Base-by-base conservation (phyloP, 1,284 basidiomycete genomes). In the Marasmius sp. region DNA sequence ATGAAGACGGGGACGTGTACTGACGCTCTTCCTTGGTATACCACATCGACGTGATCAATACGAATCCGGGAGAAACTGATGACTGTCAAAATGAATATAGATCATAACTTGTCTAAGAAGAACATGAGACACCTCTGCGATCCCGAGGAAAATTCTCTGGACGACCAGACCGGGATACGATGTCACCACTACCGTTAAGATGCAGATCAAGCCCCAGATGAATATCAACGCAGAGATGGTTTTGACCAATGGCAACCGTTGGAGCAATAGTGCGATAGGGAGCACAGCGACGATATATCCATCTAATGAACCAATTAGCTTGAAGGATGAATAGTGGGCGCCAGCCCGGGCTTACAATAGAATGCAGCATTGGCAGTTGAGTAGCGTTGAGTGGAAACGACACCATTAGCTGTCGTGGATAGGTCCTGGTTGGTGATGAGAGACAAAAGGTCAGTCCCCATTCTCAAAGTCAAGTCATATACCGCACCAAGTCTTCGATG, bases 251-350 rank as follows among this genome's bases (percentile, higher is more conserved):
- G 62, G 60, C 10, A 58, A 36, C n/a, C 60, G 59, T 14, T 61
- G 62, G 8, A 64, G 54, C 9, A 64, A 20, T 34, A 64, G 38
- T 36, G 62, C 45, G 6, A 64, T 64, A 2, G 62, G 62, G 14
- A 64, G 48, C 8, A 64, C 62, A 45, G 60, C 59, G 47, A 64
- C 60, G 16, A 64, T 61, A 43, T 64, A 64, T 12, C 62, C 62
- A 43, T 61, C 55, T 64, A 38, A n/a, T 51, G 34, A 2, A 27
- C 3, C 1, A 41, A 27, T 6, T n/a, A 27, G 33, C 7, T 37
- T 50, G 8, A 41, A 55, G n/a, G 12, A 16, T 16, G 2, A 11
- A 37, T 38, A 22, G 7, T n/a, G 37, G 9, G 16, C 41, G 1
- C 22, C 8, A 14, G 8, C 16, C 22, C 14, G 16, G 22, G 38